A percentile compares a stretch with the other conserved stretches of the same genome.
phyloP scores from a whole-genome alignment of 164 flowering plant genomes.

The Cinnamomum micranthum region DNA sequence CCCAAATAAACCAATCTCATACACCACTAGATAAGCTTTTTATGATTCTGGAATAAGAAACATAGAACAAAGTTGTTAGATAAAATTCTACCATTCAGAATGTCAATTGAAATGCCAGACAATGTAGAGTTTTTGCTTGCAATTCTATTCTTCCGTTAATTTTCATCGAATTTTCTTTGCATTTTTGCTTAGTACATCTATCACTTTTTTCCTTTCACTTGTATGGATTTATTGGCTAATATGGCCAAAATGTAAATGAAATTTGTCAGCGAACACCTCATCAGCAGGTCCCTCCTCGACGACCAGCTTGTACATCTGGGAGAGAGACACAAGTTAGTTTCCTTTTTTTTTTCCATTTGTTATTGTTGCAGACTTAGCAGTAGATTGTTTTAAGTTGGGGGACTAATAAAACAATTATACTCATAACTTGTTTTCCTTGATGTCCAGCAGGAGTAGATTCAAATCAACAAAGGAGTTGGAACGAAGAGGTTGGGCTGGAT shows the following conservation, averaged over 20 bases:
- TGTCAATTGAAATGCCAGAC: neutral
- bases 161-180: neutral
- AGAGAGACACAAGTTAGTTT: slow-evolving; percentile 1
- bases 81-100: neutral
- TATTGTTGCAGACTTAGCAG: neutral
- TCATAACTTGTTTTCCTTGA: too few species aligned
- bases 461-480: too few species aligned
- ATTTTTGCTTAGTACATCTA: neutral
- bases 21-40: too few species aligned
- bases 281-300: slow-evolving; percentile 72
- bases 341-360: neutral
- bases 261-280: slow-evolving; percentile 64
- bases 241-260: neutral
- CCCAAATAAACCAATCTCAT: too few species aligned
- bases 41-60: too few species aligned
- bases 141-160: neutral
- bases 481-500: too few species aligned
- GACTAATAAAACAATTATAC: too few species aligned
- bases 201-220: neutral
- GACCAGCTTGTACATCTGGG: slow-evolving; percentile 46
- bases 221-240: neutral
- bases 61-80: neutral
- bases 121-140: neutral
- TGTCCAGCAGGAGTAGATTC: too few species aligned
- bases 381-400: too few species aligned